Base-by-base conservation (phyloP, 176 grass and related monocot genomes). In the Bothriochloa decipiens region DNA sequence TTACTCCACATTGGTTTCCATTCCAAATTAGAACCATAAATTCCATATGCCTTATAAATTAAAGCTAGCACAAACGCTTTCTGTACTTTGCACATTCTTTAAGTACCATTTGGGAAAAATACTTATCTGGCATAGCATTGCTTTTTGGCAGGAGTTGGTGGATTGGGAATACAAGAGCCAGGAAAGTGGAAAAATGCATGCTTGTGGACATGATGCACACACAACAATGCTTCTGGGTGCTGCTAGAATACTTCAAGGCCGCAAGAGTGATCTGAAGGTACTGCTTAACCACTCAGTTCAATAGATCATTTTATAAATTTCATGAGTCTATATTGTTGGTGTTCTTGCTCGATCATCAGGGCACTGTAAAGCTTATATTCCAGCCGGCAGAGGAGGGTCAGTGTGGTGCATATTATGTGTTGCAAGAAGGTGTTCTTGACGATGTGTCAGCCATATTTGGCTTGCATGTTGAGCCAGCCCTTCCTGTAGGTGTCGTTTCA, bases 111-210 rank as follows among this genome's bases (percentile, higher is more conserved):
- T 43, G 5, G 2, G 1, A 23, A 33, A 11, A 61, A 61, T 60
- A 70, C 26, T 74, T 74, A 50, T 7, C 23, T 20, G 17, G 15
- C 5, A 50, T 16, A 32, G 2, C 8, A 11, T 42, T n/a, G 2
- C 23, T 3, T 20, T 55, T 55, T 64, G 68, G 26, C 50, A 97
- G 95, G 95, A 97, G 80, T 12, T 94, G 64, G 88, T 94, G 11
- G 95, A 92, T 2, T 97, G 90, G 92, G 92, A 97, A 47, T 68
- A 92, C 80, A 94, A 84, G 90, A 97, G 95, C 81, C 88, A 89
- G 36, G 81, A 89, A 74, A 39, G 39, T 36, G 95, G 95, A 11
- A 79, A 89, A 60, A 97, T 94, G 95, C 92, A 97, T 78, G 92
- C 60, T 13, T 97, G 95, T 2, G 92, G 95, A 27, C 92, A 97